Base-by-base conservation (phyloP, 2,329 filamentous ascomycete species). In the Claviceps monticola region DNA sequence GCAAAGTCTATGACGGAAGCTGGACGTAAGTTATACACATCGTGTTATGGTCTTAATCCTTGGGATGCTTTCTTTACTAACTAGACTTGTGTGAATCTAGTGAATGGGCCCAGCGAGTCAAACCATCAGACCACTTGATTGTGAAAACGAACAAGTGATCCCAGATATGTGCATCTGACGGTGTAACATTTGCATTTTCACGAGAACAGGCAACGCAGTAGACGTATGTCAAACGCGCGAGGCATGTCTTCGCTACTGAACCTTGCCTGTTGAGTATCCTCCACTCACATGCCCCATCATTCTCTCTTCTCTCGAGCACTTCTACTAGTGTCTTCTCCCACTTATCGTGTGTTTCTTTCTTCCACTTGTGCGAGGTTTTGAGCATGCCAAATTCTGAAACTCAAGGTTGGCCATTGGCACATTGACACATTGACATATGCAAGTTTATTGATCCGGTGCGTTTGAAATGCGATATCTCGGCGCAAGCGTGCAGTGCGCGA, bases 1-100 rank as follows among this genome's bases (percentile, higher is more conserved):
- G 87, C 58, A 83, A 78, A 63, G 75, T 98, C 21, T 98, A 98
- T 62, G 93, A 98, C 66, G 93, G 93, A 47, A 95, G 90, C 68
- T 98, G 93, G 93, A 97, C 93, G 78, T 95, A 74, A 82, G 86
- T 84, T 84, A 9, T 1, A 46, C 9, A 26, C 11, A 42, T 41
- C 4, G 11, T 36, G 5, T 13, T 13, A 16, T 29, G 21, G 14
- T 42, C 26, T 50, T 36, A 8, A 14, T 19, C 16, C 9, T n/a
- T 23, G 41, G 9, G 16, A 7, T 17, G 26, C 45, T 2, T 49
- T 7, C 47, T 34, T 47, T 38, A 37, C 64, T 68, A 60, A 70
- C 62, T 51, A 34, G 11, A 34, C 42, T 16, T 54, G 8, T 49
- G 4, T 4, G 2, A 19, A 7, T 2, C n/a, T 52, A 83, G 79